Conservation (phyloP, 495 filamentous ascomycete genomes). For the Lepraria neglecta region DNA sequence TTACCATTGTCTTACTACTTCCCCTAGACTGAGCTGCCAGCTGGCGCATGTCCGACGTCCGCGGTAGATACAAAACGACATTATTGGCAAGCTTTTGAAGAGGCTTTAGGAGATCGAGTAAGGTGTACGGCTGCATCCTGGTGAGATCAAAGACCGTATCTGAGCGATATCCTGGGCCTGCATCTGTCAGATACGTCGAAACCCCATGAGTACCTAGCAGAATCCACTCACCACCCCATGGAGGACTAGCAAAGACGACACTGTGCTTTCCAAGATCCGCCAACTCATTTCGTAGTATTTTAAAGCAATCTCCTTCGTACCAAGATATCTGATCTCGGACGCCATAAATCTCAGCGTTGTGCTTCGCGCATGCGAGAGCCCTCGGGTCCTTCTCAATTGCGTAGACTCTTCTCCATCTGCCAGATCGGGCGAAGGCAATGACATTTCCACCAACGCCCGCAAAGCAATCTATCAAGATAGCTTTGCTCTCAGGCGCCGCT, state of each 20-base stretch:
- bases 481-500: conserved; percentile 45
- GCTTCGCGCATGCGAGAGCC: conserved; percentile 78
- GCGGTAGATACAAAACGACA: conserved; percentile 75
- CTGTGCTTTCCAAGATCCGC: conserved; percentile 48
- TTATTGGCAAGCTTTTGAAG: conserved; percentile 48
- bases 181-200: conserved; percentile 14
- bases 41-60: conserved; percentile 81
- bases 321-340: conserved; percentile 74
- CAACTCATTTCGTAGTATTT: conserved; percentile 46
- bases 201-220: neutral
- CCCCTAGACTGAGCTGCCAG: conserved; percentile 57
- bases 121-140: conserved; percentile 80
- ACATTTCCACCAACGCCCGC: conserved; percentile 87
- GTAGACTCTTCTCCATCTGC: conserved; percentile 71
- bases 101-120: conserved; percentile 53
- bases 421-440: conserved; percentile 83
- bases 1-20: conserved; percentile 55
- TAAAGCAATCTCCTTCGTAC: conserved; percentile 78
- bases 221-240: conserved; percentile 71
- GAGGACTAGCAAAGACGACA: conserved; percentile 82
- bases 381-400: conserved; percentile 77
- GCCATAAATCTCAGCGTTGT: conserved; percentile 85
- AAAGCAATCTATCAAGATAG: conserved; percentile 75
- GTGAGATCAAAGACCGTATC: conserved; percentile 77
- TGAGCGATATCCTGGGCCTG: conserved; percentile 69